A percentile compares a stretch with the other conserved stretches of the same genome.
Evolutionary conservation across 2,329 filamentous ascomycete genomes (phyloP).

Genomic region (Exophiala viscosa): DNA sequence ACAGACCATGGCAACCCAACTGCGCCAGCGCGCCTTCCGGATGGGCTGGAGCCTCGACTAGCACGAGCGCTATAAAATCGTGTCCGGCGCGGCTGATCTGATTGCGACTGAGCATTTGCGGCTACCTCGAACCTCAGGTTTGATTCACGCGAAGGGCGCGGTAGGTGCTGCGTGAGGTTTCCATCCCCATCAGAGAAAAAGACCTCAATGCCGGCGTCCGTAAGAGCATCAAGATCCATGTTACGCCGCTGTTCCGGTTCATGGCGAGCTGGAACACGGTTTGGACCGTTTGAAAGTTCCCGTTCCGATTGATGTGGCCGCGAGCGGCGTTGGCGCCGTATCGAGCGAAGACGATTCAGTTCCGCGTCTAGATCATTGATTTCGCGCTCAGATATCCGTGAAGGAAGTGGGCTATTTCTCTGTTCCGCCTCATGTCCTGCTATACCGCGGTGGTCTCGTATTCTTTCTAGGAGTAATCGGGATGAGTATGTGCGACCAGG

Average conservation of each 20-base stretch:
- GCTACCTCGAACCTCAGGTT: slow-evolving; percentile 32
- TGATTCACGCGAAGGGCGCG: slow-evolving; percentile 37
- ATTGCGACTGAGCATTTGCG: slow-evolving; percentile 12
- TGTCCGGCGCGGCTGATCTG: slow-evolving; percentile 8
- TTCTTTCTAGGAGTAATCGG: slow-evolving; percentile 14
- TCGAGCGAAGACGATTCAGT: slow-evolving; percentile 15
- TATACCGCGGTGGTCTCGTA: slow-evolving; percentile 15
- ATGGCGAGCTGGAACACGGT: neutral
- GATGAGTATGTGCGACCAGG: slow-evolving; percentile 18
- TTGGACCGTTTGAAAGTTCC: neutral
- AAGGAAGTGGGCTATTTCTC: neutral
- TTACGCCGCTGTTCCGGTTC: slow-evolving; percentile 4
- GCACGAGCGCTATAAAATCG: neutral
- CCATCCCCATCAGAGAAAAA: slow-evolving; percentile 6
- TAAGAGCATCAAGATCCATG: slow-evolving; percentile 4
- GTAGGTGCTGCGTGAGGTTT: slow-evolving; percentile 27
- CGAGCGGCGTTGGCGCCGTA: slow-evolving; percentile 13
- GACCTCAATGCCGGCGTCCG: slow-evolving; percentile 5
- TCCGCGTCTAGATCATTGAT: slow-evolving; percentile 19
- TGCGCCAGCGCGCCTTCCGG: neutral
- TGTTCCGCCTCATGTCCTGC: slow-evolving; percentile 5
- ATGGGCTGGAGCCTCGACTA: slow-evolving; percentile 2
- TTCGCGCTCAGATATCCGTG: slow-evolving; percentile 10
- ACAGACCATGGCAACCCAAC: neutral
- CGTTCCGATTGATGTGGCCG: slow-evolving; percentile 7